Conservation (phyloP, 2,329 filamentous ascomycete genomes). For the Cordyceps farinosa region DNA sequence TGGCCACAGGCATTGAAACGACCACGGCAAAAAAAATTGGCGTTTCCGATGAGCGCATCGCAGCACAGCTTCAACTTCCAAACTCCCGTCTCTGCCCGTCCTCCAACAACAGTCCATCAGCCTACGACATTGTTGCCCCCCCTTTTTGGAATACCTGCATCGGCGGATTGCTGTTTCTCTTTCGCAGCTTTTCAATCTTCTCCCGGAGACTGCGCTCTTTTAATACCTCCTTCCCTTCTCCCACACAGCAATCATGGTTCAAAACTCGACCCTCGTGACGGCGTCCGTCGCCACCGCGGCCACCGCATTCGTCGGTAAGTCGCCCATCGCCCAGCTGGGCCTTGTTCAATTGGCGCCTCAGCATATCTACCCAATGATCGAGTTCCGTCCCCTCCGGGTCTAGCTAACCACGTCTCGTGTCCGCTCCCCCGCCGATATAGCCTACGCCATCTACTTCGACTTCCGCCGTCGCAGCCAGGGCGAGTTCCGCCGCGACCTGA, state of each 20-base stretch:
- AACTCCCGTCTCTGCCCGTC: neutral
- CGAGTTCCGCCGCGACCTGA: slow-evolving; percentile 64
- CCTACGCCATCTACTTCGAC: slow-evolving; percentile 67
- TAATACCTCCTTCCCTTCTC: slow-evolving; percentile 8
- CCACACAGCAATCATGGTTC: slow-evolving; percentile 37
- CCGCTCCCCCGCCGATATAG: slow-evolving; percentile 32
- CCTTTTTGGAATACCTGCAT: slow-evolving; percentile 12
- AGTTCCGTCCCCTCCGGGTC: neutral
- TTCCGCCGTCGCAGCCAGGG: slow-evolving; percentile 60
- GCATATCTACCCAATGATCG: neutral
- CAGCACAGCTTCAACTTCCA: slow-evolving; percentile 10
- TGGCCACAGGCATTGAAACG: slow-evolving; percentile 6
- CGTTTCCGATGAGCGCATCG: slow-evolving; percentile 16
- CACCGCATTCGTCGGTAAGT: slow-evolving; percentile 57
- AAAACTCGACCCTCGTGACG: slow-evolving; percentile 54
- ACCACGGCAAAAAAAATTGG: slow-evolving; percentile 15
- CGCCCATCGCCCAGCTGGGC: slow-evolving; percentile 13
- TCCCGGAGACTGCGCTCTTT: neutral
- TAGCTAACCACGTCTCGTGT: slow-evolving; percentile 11
- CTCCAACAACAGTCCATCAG: slow-evolving; percentile 1
- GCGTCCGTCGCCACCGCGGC: slow-evolving; percentile 59
- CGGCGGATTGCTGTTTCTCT: neutral
- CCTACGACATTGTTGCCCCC: neutral
- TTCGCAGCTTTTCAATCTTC: neutral
- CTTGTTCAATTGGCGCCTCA: slow-evolving; percentile 7